phyloP scores from a whole-genome alignment of 139 green algal genomes.

The Tetradesmus lagerheimii region DNA sequence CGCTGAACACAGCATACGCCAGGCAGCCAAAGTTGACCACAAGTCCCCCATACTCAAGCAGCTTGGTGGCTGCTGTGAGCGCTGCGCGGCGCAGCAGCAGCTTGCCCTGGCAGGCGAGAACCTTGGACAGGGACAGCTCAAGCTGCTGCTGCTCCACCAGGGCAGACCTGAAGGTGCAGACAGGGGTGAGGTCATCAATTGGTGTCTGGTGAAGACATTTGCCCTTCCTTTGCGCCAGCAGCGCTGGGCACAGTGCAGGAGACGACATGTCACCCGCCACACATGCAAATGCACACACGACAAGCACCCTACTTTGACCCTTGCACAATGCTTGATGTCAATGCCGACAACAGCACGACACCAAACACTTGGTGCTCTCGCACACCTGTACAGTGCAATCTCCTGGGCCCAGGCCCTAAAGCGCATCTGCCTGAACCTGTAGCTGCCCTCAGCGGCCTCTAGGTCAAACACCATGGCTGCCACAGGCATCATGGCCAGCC shows the following conservation, averaged over 20 bases:
- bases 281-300: background rate
- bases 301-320: background rate
- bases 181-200: background rate
- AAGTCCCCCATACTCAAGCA: constrained; percentile 67
- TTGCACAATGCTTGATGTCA: no score
- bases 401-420: constrained; percentile 30
- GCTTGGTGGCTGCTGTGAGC: constrained; percentile 57
- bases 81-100: constrained; percentile 52
- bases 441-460: constrained; percentile 69
- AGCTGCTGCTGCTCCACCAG: constrained; percentile 40
- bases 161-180: background rate
- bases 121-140: constrained; percentile 44
- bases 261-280: background rate
- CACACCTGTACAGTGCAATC: constrained; percentile 28
- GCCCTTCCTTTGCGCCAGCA: no score
- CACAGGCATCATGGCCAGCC: constrained; percentile 60
- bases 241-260: background rate
- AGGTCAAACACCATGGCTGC: constrained; percentile 61
- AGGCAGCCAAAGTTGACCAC: constrained; percentile 75
- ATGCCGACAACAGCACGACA: no score
- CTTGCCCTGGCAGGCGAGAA: constrained; percentile 52
- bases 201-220: no score
- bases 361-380: no score
- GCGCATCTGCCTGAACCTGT: constrained; percentile 55
- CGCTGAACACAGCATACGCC: constrained; percentile 63